phyloP scores from a whole-genome alignment of 768 basidiomycete species.

The Termitomyces sp. region DNA sequence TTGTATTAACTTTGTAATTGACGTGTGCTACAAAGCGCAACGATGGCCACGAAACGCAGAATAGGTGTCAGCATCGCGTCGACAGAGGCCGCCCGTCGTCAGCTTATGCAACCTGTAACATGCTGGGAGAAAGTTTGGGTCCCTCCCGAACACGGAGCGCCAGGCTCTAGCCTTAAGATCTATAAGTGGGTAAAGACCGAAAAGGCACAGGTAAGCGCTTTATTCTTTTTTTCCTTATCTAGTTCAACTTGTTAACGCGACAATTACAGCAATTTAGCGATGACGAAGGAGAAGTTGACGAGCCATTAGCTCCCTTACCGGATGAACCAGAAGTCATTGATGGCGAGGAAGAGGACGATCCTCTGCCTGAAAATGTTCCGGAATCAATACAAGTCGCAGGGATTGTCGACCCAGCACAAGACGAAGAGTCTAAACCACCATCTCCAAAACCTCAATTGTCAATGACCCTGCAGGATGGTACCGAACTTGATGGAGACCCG shows the following conservation, averaged over 20 bases:
- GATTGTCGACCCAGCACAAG: constrained; percentile 25
- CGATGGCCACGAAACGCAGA: constrained; percentile 69
- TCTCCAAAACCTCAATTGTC: constrained; percentile 63
- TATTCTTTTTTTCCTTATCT: neutral
- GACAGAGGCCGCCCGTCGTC: constrained; percentile 74
- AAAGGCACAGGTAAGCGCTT: constrained; percentile 55
- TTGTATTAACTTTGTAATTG: neutral
- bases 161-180: constrained; percentile 60
- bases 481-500: constrained; percentile 37
- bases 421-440: constrained; percentile 57
- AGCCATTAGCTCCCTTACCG: constrained; percentile 76
- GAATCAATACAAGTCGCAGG: constrained; percentile 28
- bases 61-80: constrained; percentile 73
- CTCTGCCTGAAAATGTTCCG: constrained; percentile 29
- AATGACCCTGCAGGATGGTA: constrained; percentile 41
- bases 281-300: constrained; percentile 74
- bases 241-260: neutral
- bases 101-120: constrained; percentile 74
- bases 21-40: constrained; percentile 2
- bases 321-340: constrained; percentile 73
- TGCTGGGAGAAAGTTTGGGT: constrained; percentile 83
- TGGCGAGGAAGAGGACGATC: constrained; percentile 70
- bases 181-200: constrained; percentile 80
- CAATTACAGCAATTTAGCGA: constrained; percentile 74
- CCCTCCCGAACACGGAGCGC: constrained; percentile 45